Evolutionary conservation across 345 rosid species (phyloP).

Genomic region (Brassica incana): DNA sequence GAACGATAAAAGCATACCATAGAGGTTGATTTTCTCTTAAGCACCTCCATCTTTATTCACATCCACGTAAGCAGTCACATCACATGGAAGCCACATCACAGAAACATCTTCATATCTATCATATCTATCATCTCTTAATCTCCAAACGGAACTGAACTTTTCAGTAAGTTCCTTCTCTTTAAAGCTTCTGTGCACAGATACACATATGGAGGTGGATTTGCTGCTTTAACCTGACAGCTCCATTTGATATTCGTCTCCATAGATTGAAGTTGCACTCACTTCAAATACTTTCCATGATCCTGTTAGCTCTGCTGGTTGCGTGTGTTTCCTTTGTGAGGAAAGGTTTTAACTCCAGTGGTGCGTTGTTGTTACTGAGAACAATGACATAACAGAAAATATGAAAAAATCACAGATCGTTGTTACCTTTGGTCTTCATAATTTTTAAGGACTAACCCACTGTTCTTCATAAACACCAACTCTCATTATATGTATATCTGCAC

Average conservation of each 20-base stretch:
- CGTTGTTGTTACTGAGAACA: conserved; percentile 47
- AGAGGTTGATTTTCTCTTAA: too few species aligned
- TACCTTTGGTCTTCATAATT: conserved; percentile 63
- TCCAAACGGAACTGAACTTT: conserved; percentile 53
- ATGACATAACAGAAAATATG: background rate
- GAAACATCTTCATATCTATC: conserved; percentile 67
- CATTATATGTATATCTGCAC: conserved; percentile 82
- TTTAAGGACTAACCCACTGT: conserved; percentile 74
- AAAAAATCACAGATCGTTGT: background rate
- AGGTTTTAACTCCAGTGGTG: conserved; percentile 55
- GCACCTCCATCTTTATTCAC: conserved; percentile 58
- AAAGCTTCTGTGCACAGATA: conserved; percentile 78
- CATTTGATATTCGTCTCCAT: conserved; percentile 51
- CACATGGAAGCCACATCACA: background rate
- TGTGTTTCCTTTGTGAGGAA: conserved; percentile 73
- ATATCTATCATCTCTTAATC: conserved; percentile 62
- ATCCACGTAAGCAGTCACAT: conserved; percentile 71
- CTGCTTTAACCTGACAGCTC: conserved; percentile 24
- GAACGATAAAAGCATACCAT: too few species aligned
- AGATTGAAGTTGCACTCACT: conserved; percentile 76
- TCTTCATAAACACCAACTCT: conserved; percentile 90
- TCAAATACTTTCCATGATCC: conserved; percentile 96
- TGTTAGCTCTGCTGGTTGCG: conserved; percentile 63
- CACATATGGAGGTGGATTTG: conserved; percentile 49
- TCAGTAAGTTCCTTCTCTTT: conserved; percentile 75